Evolutionary conservation across 1,284 basidiomycete genomes (phyloP).

Genomic region (Xerocomus cyaneibrunnescens): DNA sequence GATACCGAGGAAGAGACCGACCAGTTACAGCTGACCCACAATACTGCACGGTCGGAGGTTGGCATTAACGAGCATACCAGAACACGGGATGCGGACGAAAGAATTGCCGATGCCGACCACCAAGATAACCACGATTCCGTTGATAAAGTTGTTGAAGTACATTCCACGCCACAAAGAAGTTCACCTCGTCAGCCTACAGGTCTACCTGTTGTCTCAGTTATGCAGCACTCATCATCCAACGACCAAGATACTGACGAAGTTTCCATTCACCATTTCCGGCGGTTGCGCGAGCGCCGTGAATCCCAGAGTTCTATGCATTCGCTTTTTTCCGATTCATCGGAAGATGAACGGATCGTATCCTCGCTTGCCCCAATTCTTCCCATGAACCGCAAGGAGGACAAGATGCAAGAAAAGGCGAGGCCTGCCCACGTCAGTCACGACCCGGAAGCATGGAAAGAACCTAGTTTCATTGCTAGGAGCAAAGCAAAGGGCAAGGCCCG

Average conservation of each 20-base stretch:
- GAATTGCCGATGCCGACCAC: background rate
- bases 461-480: conserved; percentile 27
- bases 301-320: conserved; percentile 26
- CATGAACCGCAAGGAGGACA: background rate
- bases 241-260: background rate
- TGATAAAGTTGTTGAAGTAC: conserved; percentile 4
- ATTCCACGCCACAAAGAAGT: background rate
- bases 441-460: conserved; percentile 28
- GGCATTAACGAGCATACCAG: background rate
- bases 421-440: conserved; percentile 15
- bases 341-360: background rate
- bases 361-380: background rate
- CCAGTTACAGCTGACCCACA: conserved; percentile 3
- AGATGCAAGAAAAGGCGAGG: background rate
- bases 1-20: conserved; percentile 13
- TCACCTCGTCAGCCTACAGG: background rate
- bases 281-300: background rate
- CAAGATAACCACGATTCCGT: background rate
- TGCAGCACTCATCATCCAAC: background rate
- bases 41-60: background rate
- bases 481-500: conserved; percentile 24
- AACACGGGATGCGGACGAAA: background rate
- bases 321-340: conserved; percentile 23
- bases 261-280: background rate
- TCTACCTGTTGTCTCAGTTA: background rate